Percentiles rank a stretch among this genome's conserved stretches.
These are phyloP conservation scores for Planoprotostelium fungivorum DNA, from an alignment of 78 protist genomes.

Conservation along the genomic window DNA sequence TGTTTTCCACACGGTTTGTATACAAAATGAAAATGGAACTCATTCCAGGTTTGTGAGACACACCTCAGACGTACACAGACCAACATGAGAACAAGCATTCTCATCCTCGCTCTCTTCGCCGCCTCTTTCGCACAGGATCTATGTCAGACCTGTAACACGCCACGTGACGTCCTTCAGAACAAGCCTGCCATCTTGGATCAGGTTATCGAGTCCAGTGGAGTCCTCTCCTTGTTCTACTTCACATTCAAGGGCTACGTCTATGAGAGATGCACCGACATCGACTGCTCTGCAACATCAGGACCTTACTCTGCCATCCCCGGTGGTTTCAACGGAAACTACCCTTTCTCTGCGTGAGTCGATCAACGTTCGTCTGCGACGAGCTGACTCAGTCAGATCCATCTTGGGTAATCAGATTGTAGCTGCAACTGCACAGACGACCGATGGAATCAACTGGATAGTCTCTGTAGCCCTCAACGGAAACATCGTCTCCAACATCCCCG, in stretches of 20 bases:
- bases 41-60: too few relatives aligned
- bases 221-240: background rate
- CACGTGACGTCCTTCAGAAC: background rate
- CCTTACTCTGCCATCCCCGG: background rate
- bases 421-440: background rate
- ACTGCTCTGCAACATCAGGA: background rate
- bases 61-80: too few relatives aligned
- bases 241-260: background rate
- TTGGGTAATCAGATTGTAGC: background rate
- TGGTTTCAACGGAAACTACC: background rate
- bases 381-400: background rate
- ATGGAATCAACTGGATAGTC: background rate
- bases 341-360: background rate
- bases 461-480: background rate
- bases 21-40: too few relatives aligned
- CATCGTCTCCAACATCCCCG: background rate
- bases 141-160: background rate
- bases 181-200: background rate
- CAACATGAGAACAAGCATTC: too few relatives aligned
- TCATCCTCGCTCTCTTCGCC: background rate
- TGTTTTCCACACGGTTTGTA: too few relatives aligned
- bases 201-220: background rate
- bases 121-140: background rate
- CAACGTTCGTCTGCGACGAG: background rate
- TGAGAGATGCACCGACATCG: background rate